These are phyloP conservation scores for Babesia bigemina DNA, from an alignment of 169 alveolate species.

Conservation along the genomic window DNA sequence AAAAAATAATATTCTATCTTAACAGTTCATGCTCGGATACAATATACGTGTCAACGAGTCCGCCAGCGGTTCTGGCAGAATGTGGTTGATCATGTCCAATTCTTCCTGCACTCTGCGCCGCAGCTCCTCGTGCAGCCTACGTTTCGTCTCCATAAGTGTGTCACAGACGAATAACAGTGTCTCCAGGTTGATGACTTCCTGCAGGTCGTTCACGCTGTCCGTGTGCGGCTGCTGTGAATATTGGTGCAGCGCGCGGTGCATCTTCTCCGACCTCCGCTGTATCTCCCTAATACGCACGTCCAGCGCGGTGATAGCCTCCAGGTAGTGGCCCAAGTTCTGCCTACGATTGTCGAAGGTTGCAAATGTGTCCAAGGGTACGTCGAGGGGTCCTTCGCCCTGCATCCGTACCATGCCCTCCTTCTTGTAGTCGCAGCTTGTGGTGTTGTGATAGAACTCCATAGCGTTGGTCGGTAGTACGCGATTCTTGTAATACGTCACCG, in stretches of 20 bases:
- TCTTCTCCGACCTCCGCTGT: constrained; percentile 38
- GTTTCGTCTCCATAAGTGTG: constrained; percentile 62
- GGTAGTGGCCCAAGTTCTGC: constrained; percentile 26
- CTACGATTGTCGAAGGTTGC: constrained; percentile 28
- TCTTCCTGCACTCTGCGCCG: constrained; percentile 28
- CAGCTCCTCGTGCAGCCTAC: constrained; percentile 38
- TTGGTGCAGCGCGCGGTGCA: constrained; percentile 58
- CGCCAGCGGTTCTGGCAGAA: constrained; percentile 39
- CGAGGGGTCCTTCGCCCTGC: constrained; percentile 48
- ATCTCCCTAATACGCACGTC: constrained; percentile 33
- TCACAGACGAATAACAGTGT: constrained; percentile 47
- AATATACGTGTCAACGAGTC: constrained; percentile 42
- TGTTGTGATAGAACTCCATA: constrained; percentile 18
- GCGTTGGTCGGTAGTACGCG: constrained; percentile 28
- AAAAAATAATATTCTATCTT: background rate
- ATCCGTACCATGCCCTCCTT: constrained; percentile 24
- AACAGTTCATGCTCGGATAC: constrained; percentile 19
- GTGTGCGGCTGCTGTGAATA: constrained; percentile 29
- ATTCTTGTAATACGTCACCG: constrained; percentile 32
- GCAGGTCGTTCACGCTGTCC: constrained; percentile 43
- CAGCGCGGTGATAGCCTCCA: constrained; percentile 34
- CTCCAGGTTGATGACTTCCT: constrained; percentile 63
- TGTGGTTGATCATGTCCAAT: constrained; percentile 43
- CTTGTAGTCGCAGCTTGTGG: constrained; percentile 19
- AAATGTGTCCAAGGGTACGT: constrained; percentile 24